These are phyloP conservation scores for Geranomyces michiganensis DNA, from an alignment of 192 early-diverging fungal genomes.

Conservation along the genomic window DNA sequence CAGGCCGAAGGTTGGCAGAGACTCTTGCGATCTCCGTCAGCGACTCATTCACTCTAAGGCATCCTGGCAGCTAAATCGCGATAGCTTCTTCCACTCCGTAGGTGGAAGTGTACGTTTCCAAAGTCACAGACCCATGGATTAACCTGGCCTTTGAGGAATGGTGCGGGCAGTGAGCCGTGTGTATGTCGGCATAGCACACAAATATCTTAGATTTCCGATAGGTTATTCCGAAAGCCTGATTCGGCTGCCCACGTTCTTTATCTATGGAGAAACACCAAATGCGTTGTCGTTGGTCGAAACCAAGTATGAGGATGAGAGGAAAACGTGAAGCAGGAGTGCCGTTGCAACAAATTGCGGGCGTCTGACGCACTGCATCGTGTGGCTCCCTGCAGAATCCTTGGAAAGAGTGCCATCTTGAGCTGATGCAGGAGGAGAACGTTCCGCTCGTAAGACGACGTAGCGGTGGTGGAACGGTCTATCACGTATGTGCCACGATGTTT, in stretches of 20 bases:
- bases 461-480: conserved; percentile 95
- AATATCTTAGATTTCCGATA: conserved; percentile 20
- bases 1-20: too few species aligned
- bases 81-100: background rate
- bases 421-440: conserved; percentile 67
- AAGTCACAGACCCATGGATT: conserved; percentile 69
- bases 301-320: conserved; percentile 49
- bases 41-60: too few species aligned
- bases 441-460: conserved; percentile 86
- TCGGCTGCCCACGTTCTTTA: conserved; percentile 74
- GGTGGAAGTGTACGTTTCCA: conserved; percentile 62
- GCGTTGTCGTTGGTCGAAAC: conserved; percentile 94
- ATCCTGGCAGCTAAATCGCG: too few species aligned
- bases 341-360: background rate
- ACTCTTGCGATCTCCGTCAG: too few species aligned
- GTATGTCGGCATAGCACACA: background rate
- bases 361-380: background rate
- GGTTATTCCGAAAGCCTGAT: conserved; percentile 77
- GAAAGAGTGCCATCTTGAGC: conserved; percentile 86
- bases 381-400: conserved; percentile 79
- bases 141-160: conserved; percentile 91
- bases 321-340: too few species aligned
- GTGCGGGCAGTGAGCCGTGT: conserved; percentile 31
- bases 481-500: too few species aligned
- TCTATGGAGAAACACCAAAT: conserved; percentile 85